These are phyloP conservation scores for Rhododendron ferrugineum DNA, from an alignment of 148 eudicot genomes.

Conservation along the genomic window DNA sequence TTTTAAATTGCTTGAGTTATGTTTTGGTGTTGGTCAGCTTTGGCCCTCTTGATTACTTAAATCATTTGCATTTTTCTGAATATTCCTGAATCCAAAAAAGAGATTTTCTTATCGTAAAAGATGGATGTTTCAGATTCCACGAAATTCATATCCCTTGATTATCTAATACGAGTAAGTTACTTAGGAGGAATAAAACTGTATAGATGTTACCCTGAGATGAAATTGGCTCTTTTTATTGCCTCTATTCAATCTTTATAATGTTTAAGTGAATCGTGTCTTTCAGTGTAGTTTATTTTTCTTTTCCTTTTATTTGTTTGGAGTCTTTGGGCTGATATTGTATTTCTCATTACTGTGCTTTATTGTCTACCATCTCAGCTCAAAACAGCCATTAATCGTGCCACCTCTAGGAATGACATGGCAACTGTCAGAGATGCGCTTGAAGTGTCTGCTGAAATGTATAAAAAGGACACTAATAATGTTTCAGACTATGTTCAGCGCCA, in stretches of 20 bases:
- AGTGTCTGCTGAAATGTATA: constrained; percentile 94
- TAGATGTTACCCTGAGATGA: background rate
- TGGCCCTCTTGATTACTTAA: background rate
- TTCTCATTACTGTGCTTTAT: constrained; percentile 5
- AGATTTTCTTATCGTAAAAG: background rate
- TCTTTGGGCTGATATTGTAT: background rate
- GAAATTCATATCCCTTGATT: background rate
- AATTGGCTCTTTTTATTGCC: background rate
- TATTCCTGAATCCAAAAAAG: background rate
- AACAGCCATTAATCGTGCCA: constrained; percentile 89
- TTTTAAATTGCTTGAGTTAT: background rate
- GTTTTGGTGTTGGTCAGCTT: background rate
- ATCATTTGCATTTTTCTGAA: background rate
- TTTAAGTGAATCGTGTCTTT: background rate
- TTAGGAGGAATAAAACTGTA: background rate
- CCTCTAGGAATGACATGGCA: constrained; percentile 84
- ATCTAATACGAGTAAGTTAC: background rate
- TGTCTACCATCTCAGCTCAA: constrained; percentile 49
- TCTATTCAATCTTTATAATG: background rate
- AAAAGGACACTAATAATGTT: constrained; percentile 77
- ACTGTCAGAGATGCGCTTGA: constrained; percentile 96
- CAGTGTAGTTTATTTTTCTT: background rate
- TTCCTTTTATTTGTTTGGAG: background rate
- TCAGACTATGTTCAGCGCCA: constrained; percentile 90
- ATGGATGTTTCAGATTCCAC: background rate